A percentile compares a stretch with the other conserved stretches of the same genome.
These are phyloP conservation scores for Pythium sp. DNA, from an alignment of 352 stramenopile genomes.

Conservation along the genomic window DNA sequence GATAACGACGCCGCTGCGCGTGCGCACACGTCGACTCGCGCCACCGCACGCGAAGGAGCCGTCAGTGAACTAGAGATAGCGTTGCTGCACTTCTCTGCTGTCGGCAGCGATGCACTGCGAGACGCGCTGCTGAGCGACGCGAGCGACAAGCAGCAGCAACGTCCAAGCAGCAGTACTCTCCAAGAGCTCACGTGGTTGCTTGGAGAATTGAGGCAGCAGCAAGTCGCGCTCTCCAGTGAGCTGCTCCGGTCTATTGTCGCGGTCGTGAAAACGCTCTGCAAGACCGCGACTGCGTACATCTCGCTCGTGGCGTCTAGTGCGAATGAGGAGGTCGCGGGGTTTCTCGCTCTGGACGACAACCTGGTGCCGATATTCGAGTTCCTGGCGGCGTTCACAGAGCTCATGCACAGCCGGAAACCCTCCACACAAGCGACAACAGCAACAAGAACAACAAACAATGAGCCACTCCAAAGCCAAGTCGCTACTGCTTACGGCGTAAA, in stretches of 20 bases:
- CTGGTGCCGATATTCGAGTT: slow-evolving; percentile 28
- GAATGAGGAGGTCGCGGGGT: slow-evolving; percentile 9
- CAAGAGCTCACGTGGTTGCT: slow-evolving; percentile 10
- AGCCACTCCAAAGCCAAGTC: background rate
- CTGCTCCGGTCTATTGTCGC: slow-evolving; percentile 3
- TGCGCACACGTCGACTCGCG: background rate
- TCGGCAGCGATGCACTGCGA: slow-evolving; percentile 5
- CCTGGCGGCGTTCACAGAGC: slow-evolving; percentile 21
- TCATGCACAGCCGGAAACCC: background rate
- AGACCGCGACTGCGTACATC: slow-evolving; percentile 21
- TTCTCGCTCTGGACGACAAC: slow-evolving; percentile 28
- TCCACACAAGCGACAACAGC: background rate
- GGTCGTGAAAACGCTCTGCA: slow-evolving; percentile 35
- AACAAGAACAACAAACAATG: background rate
- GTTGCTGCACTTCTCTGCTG: slow-evolving; percentile 1
- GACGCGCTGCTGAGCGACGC: slow-evolving; percentile 9
- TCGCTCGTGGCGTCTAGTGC: slow-evolving; percentile 11
- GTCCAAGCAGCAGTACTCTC: background rate
- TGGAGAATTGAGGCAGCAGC: background rate
- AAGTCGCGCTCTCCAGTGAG: slow-evolving; percentile 6
- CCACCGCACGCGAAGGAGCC: background rate
- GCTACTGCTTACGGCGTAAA: slow-evolving; percentile 2
- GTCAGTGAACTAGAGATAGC: background rate
- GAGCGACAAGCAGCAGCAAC: background rate
- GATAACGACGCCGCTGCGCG: background rate